Percentiles rank a stretch among this genome's conserved stretches.
phyloP scores from a whole-genome alignment of 176 grass and related monocot genomes.

The Aegilops sharonensis region DNA sequence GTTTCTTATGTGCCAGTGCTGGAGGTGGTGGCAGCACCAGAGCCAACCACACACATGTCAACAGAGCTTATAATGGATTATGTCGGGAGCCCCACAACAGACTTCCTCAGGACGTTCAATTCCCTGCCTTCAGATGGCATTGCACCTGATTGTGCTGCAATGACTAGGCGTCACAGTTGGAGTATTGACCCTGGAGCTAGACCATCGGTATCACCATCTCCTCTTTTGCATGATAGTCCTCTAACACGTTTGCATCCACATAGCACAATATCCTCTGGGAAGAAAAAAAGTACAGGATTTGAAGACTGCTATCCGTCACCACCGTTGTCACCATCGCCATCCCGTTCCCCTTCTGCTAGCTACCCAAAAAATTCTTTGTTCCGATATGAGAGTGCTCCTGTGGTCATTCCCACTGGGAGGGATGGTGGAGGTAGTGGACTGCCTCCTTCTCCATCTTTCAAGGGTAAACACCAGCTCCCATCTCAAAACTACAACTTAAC shows the following conservation, averaged over 20 bases:
- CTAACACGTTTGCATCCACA: constrained; percentile 23
- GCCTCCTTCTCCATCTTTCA: constrained; percentile 41
- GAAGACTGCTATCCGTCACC: constrained; percentile 41
- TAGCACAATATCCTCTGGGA: constrained; percentile 30
- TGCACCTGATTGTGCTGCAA: constrained; percentile 33
- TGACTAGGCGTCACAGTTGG: constrained; percentile 75
- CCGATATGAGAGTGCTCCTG: constrained; percentile 52
- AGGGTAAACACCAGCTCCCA: constrained; percentile 30
- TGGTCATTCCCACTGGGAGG: constrained; percentile 30
- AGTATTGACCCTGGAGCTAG: constrained; percentile 52
- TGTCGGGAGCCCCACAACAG: constrained; percentile 72
- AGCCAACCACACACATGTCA: constrained; percentile 41
- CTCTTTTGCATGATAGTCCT: constrained; percentile 38
- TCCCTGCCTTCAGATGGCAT: constrained; percentile 54
- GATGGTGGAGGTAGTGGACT: constrained; percentile 17
- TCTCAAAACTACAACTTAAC: constrained; percentile 34
- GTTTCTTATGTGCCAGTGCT: constrained; percentile 74
- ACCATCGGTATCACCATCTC: constrained; percentile 25
- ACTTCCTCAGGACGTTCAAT: constrained; percentile 57
- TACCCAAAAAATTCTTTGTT: constrained; percentile 41
- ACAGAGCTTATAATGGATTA: constrained; percentile 80
- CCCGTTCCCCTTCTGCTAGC: constrained; percentile 31
- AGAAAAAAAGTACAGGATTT: constrained; percentile 39
- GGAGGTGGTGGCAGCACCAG: constrained; percentile 40
- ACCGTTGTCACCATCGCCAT: constrained; percentile 43